A percentile compares a stretch with the other conserved stretches of the same genome.
These are phyloP conservation scores for Botryobasidium botryosum DNA, from an alignment of 768 basidiomycete species.

Conservation along the genomic window DNA sequence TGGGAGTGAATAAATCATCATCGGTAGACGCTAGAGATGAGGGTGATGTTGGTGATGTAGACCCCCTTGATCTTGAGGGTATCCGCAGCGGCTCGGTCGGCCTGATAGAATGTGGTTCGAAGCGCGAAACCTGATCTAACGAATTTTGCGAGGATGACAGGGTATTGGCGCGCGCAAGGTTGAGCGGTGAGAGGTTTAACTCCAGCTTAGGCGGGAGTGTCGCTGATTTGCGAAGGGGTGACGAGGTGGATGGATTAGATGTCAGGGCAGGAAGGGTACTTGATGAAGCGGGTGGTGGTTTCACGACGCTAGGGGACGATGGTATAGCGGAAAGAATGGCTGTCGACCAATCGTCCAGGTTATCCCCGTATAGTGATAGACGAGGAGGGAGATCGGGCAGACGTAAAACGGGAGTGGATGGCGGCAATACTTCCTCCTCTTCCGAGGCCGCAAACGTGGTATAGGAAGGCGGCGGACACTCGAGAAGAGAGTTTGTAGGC, in stretches of 20 bases:
- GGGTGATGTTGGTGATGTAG: background rate
- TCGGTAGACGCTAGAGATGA: background rate
- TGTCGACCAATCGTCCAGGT: background rate
- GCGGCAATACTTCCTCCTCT: background rate
- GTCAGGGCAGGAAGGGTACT: background rate
- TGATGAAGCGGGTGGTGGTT: background rate
- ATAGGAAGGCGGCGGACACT: no score
- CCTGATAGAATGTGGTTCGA: background rate
- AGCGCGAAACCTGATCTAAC: background rate
- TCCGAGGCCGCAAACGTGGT: background rate
- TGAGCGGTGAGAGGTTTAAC: background rate
- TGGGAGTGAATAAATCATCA: background rate
- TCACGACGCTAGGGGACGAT: background rate
- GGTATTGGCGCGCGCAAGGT: background rate
- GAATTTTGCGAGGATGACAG: background rate
- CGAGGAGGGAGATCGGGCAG: background rate
- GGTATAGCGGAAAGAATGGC: background rate
- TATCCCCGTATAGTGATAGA: background rate
- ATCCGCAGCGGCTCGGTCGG: background rate
- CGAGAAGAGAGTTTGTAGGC: background rate
- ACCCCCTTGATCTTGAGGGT: background rate
- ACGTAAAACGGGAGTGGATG: background rate
- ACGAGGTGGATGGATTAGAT: background rate
- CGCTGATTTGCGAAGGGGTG: background rate
- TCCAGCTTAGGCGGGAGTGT: background rate